Base-by-base conservation (phyloP, 2,329 filamentous ascomycete genomes). In the Pyrenochaeta sp. region DNA sequence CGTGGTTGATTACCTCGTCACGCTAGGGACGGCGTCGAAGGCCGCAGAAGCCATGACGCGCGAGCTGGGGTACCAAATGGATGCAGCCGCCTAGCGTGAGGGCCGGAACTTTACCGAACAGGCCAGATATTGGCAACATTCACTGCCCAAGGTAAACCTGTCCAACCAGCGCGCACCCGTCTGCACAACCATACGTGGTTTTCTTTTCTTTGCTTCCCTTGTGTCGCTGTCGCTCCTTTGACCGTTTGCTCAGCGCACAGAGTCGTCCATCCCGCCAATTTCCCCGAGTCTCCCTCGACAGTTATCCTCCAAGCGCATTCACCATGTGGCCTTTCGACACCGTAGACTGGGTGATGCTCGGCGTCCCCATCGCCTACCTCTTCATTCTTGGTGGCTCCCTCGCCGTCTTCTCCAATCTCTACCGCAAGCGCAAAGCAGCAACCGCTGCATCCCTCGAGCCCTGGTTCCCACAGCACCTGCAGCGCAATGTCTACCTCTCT, bases 401-500 rank as follows among this genome's bases (percentile, higher is more conserved):
- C 59, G 87, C 88, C 69, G 94, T 90, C 55, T 99, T 99, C 76
- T 95, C 90, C 34, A 89, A 84, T 43, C 84, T 97, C 52, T 97
- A 97, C 75, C 87, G 93, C 64, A 93, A 94, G 76, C 85, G 94
- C 72, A 94, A 96, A 82, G 86, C 89, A 46, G 63, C 70, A 55
- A 85, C 90, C 76, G 88, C 88, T 62, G 87, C 90, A 40, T 90
- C 89, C 58, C 85, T 99, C 50, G 90, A 89, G 58, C 91, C 93
- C 59, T 99, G 94, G 93, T 99, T 99, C 74, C 86, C 87, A 17
- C 82, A 88, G 38, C 92, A 99, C 71, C 79, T 95, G 37, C 89
- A 94, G 74, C 89, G 93, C 73, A 92, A 99, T 73, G 84, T 99
- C 68, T 99, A 97, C 79, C 84, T 96, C 48, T 91, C 91, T 30